A percentile compares a stretch with the other conserved stretches of the same genome.
Conservation (phyloP, 768 basidiomycete genomes). For the Obba rivulosa region DNA sequence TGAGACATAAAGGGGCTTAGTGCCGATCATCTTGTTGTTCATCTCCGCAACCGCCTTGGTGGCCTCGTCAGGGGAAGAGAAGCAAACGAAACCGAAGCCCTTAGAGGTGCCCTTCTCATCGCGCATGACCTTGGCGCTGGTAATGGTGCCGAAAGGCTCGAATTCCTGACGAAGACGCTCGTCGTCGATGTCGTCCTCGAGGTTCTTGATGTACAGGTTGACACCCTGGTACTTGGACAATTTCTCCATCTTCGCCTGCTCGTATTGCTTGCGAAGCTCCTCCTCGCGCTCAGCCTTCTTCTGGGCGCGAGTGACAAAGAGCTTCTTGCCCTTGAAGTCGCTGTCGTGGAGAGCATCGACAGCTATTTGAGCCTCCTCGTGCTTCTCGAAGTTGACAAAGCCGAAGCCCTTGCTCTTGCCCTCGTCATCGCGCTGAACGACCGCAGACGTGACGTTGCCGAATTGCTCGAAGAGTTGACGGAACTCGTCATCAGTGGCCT, state of each 20-base stretch:
- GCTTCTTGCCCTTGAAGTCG: conserved; percentile 80
- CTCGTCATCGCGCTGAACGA: conserved; percentile 77
- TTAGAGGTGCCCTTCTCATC: conserved; percentile 92
- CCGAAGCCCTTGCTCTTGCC: conserved; percentile 97
- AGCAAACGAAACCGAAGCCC: conserved; percentile 99
- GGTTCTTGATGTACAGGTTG: conserved; percentile 99
- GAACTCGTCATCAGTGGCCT: conserved; percentile 84
- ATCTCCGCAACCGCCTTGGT: conserved; percentile 99
- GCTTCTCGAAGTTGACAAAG: conserved; percentile 93
- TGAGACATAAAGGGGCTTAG: conserved; percentile 97
- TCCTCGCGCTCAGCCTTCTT: conserved; percentile 99
- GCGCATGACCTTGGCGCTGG: conserved; percentile 98
- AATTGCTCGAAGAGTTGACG: conserved; percentile 69
- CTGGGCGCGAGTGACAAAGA: conserved; percentile 95
- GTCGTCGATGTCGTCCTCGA: conserved; percentile 97
- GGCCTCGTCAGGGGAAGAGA: conserved; percentile 96
- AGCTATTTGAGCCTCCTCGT: conserved; percentile 88
- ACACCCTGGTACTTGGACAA: conserved; percentile 97
- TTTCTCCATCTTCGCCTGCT: conserved; percentile 96
- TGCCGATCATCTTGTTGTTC: conserved; percentile 99
- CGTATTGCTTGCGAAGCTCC: conserved; percentile 88
- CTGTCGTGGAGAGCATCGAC: conserved; percentile 86
- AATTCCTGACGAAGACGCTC: conserved; percentile 96
- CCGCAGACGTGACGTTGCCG: conserved; percentile 85
- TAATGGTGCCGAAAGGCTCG: conserved; percentile 94